Evolutionary conservation across 2,329 filamentous ascomycete genomes (phyloP).

Genomic region (Fusarium papillatum): DNA sequence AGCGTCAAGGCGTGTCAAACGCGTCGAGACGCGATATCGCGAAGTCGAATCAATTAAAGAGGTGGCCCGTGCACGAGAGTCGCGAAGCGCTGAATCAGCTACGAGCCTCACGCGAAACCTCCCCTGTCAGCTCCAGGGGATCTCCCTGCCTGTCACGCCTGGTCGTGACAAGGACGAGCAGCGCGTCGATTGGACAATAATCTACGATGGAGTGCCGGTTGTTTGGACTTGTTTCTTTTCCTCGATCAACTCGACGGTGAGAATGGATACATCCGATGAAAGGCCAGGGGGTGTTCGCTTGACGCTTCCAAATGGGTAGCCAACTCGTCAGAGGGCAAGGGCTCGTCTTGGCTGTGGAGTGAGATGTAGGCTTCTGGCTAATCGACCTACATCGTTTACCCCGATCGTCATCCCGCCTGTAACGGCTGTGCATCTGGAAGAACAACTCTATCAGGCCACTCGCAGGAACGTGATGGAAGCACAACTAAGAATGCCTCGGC

Average conservation of each 20-base stretch:
- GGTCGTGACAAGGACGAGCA: constrained; percentile 5
- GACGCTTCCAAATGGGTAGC: constrained; percentile 27
- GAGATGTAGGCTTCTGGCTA: not conserved
- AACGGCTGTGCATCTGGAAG: constrained; percentile 22
- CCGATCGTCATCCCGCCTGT: constrained; percentile 21
- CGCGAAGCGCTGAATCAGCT: constrained; percentile 33
- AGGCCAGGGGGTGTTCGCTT: not conserved
- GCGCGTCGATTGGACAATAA: constrained; percentile 32
- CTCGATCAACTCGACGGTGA: not conserved
- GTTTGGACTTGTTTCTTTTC: not conserved
- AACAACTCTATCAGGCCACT: constrained; percentile 34
- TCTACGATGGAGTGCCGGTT: not conserved
- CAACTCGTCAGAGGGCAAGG: constrained; percentile 21
- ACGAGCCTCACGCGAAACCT: constrained; percentile 19
- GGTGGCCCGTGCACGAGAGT: constrained; percentile 40
- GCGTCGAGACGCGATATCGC: constrained; percentile 50
- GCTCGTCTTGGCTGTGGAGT: not conserved
- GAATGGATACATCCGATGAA: not conserved
- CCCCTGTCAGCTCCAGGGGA: not conserved
- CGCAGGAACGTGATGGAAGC: not conserved
- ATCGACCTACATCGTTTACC: constrained; percentile 3
- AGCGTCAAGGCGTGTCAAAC: constrained; percentile 40
- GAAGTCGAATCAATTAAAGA: constrained; percentile 47
- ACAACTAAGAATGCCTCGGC: constrained; percentile 1
- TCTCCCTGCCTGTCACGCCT: not conserved